phyloP scores from a whole-genome alignment of 2,329 filamentous ascomycete genomes.

The Ophidiomyces ophidiicola region DNA sequence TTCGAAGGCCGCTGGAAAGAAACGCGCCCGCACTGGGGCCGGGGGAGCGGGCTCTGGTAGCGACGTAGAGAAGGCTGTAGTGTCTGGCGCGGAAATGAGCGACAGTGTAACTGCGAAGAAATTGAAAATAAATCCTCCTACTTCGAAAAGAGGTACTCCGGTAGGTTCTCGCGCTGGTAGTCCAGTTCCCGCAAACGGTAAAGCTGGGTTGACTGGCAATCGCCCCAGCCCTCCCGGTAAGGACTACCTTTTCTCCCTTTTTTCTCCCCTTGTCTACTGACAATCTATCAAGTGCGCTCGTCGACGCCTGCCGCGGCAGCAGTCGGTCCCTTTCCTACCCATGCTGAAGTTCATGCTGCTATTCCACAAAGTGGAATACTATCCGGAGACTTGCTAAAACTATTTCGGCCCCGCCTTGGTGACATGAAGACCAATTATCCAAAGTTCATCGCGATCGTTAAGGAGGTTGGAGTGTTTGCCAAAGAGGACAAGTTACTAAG shows the following conservation, averaged over 20 bases:
- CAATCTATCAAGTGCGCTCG: not conserved
- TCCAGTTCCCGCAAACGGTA: constrained; percentile 24
- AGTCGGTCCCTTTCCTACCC: constrained; percentile 28
- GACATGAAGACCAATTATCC: constrained; percentile 32
- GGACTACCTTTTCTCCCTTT: not conserved
- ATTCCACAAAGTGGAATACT: constrained; percentile 37
- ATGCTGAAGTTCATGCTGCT: constrained; percentile 36
- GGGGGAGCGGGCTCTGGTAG: constrained; percentile 39
- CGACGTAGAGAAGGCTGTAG: constrained; percentile 45
- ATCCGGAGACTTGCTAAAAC: constrained; percentile 33
- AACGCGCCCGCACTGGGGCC: constrained; percentile 31
- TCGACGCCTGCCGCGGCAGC: constrained; percentile 10
- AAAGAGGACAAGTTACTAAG: constrained; percentile 34
- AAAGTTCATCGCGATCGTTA: constrained; percentile 34
- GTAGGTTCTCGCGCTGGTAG: constrained; percentile 39
- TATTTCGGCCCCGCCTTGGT: constrained; percentile 34
- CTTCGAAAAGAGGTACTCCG: constrained; percentile 33
- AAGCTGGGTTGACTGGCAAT: constrained; percentile 23
- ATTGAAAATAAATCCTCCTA: constrained; percentile 37
- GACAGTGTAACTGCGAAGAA: constrained; percentile 37
- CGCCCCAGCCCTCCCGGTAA: constrained; percentile 28
- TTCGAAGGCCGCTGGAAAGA: constrained; percentile 32
- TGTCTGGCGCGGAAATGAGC: constrained; percentile 35
- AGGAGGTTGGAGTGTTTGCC: constrained; percentile 33
- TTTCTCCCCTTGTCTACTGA: not conserved